Evolutionary conservation across 345 rosid species (phyloP), one percentile per base, ranked within the genome.

Genomic region (Balakata baccata): DNA sequence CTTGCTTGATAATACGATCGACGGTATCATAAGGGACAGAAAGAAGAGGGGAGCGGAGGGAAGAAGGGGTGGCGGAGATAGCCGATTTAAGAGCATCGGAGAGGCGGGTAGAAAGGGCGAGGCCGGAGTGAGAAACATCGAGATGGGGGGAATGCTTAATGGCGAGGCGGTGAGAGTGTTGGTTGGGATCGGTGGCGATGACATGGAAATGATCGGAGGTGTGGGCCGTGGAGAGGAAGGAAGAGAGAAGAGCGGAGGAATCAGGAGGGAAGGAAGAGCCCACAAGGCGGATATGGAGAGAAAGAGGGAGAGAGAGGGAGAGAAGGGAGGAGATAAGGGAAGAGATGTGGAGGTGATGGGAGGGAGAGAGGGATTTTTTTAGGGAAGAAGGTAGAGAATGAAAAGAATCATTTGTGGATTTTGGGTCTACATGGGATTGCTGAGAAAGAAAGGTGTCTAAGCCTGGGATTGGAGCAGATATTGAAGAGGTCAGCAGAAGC

Each of bases 11-110:
- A 60, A 91, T 81, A 5, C 78, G 80, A 56, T 95, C 97, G 56
- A 95, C 79, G 4, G 82, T 6, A 0, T 66, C 66, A 76, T 86
- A 86, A 0, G 94, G 83, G 47, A 95, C 34, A 20, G 97, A 81
- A 68, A 85, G 75, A 72, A 95, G 93, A 11, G 84, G 75, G 29
- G 90, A 86, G 34, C 91, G 87, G 80, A 90, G 87, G 13, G 93
- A 85, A 12, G 93, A 76, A 12, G 95, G 63, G 6, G 88, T 23
- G 7, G 68, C 34, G 72, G 84, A 74, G 71, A 89, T 74, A 0
- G 82, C 78, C 45, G 86, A 70, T 62, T 71, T 72, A 72, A 93
- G 73, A 46, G 92, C 74, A 7, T 76, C 68, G 68, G 89, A 80
- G 67, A 91, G 89, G 38, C 77, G 80, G 53, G 83, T 67, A 11